phyloP scores from a whole-genome alignment of 495 filamentous ascomycete genomes.

The Penicillium coffeae region DNA sequence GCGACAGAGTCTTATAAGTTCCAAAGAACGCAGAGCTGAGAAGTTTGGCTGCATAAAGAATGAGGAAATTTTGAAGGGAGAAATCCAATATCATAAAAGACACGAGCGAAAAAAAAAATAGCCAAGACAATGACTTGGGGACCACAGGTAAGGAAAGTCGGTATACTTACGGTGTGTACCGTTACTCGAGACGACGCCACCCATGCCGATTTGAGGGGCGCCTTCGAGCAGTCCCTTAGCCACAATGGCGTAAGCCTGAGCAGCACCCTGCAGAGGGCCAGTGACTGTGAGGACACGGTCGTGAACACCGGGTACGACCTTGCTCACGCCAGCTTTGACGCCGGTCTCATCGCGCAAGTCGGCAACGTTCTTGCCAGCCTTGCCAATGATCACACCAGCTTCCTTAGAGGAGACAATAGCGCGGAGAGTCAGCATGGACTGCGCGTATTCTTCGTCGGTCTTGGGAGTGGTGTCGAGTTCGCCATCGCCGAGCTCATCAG shows the following conservation, averaged over 20 bases:
- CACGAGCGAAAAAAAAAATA: not conserved
- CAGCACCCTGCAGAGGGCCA: conserved; percentile 77
- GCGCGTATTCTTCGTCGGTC: conserved; percentile 95
- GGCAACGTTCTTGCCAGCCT: conserved; percentile 96
- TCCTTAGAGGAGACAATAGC: conserved; percentile 98
- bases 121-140: too few species aligned
- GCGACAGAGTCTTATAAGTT: conserved; percentile 9
- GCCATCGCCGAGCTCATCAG: conserved; percentile 49
- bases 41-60: too few species aligned
- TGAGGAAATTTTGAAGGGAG: too few species aligned
- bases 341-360: conserved; percentile 96
- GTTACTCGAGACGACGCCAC: conserved; percentile 73
- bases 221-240: conserved; percentile 88
- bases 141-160: conserved; percentile 1
- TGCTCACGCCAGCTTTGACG: conserved; percentile 96
- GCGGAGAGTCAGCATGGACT: conserved; percentile 84
- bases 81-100: too few species aligned
- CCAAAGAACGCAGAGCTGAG: not conserved
- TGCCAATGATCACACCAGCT: conserved; percentile 97
- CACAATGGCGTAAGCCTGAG: conserved; percentile 89
- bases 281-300: conserved; percentile 96
- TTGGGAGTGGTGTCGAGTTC: conserved; percentile 69
- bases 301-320: conserved; percentile 94
- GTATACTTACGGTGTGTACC: conserved; percentile 91
- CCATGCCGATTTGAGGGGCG: conserved; percentile 92